Percentiles rank a stretch among this genome's conserved stretches.
phyloP scores from a whole-genome alignment of 2,329 filamentous ascomycete genomes.

The Didymosphaeria variabile region DNA sequence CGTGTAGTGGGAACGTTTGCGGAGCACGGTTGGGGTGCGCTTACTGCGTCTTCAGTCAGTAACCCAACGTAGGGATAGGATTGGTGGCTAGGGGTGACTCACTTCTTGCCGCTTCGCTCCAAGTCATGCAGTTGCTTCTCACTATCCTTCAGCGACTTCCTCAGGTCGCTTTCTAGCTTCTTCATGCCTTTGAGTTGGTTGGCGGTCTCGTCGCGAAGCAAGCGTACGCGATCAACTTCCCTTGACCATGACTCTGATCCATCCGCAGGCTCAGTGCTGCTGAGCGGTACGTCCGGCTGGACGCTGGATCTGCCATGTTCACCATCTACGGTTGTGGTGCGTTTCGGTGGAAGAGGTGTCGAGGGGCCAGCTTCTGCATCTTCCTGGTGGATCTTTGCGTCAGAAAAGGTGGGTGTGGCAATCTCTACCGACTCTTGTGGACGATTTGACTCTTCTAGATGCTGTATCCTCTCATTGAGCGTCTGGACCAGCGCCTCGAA shows the following conservation, averaged over 20 bases:
- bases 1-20: slow-evolving; percentile 19
- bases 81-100: slow-evolving; percentile 14
- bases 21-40: slow-evolving; percentile 28
- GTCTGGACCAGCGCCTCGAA: slow-evolving; percentile 42
- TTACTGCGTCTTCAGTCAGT: slow-evolving; percentile 8
- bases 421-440: slow-evolving; percentile 19
- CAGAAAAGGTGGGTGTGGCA: slow-evolving; percentile 16
- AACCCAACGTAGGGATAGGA: neutral
- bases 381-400: slow-evolving; percentile 23
- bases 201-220: slow-evolving; percentile 44
- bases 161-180: slow-evolving; percentile 39
- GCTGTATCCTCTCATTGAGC: slow-evolving; percentile 41
- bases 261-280: slow-evolving; percentile 18
- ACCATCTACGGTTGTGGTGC: slow-evolving; percentile 24
- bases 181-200: slow-evolving; percentile 45
- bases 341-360: slow-evolving; percentile 19
- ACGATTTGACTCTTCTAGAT: slow-evolving; percentile 38
- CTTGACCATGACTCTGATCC: slow-evolving; percentile 40
- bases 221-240: slow-evolving; percentile 46
- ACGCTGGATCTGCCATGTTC: slow-evolving; percentile 22
- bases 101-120: slow-evolving; percentile 35
- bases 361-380: slow-evolving; percentile 15
- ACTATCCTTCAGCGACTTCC: slow-evolving; percentile 43
- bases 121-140: slow-evolving; percentile 43
- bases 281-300: slow-evolving; percentile 29